These are phyloP conservation scores for Phytophthora pluvialis DNA, from an alignment of 352 stramenopile species.

Conservation along the genomic window DNA sequence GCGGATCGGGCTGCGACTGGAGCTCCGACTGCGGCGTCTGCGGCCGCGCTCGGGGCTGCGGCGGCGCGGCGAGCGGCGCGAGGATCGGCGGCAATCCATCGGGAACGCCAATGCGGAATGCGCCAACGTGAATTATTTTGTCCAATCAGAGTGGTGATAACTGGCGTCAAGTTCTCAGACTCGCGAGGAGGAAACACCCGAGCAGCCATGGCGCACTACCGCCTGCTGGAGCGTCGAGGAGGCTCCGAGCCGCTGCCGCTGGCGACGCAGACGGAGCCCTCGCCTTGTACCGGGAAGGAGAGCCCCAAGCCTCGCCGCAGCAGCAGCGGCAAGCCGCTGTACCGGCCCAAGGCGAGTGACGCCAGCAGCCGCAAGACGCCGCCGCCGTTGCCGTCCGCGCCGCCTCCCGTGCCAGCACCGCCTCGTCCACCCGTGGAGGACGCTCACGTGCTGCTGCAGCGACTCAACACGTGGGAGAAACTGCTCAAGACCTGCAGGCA, in stretches of 20 bases:
- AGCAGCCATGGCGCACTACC: conserved; percentile 13
- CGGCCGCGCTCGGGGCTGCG: conserved; percentile 17
- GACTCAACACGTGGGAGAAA: conserved; percentile 29
- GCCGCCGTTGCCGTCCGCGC: neutral
- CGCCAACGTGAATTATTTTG: neutral
- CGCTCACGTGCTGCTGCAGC: conserved; percentile 22
- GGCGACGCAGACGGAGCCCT: neutral
- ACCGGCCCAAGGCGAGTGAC: conserved; percentile 9
- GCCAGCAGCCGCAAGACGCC: conserved; percentile 1
- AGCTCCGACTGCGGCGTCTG: conserved; percentile 23
- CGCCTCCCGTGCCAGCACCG: conserved; percentile 1
- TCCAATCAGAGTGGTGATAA: conserved; percentile 9
- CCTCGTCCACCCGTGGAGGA: conserved; percentile 12
- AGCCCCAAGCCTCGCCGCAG: conserved; percentile 11
- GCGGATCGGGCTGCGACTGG: conserved; percentile 23
- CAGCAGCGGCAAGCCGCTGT: conserved; percentile 12
- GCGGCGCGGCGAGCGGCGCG: conserved; percentile 33
- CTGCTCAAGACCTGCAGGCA: conserved; percentile 23
- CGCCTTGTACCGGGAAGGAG: neutral
- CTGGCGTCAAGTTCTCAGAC: conserved; percentile 17
- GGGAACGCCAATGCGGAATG: neutral
- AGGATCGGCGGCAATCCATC: conserved; percentile 33
- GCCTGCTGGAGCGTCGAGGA: conserved; percentile 16
- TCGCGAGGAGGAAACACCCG: conserved; percentile 9
- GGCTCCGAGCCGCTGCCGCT: neutral